Evolutionary conservation across 2,329 filamentous ascomycete species (phyloP).

Genomic region (Pestalotiopsis sp.): DNA sequence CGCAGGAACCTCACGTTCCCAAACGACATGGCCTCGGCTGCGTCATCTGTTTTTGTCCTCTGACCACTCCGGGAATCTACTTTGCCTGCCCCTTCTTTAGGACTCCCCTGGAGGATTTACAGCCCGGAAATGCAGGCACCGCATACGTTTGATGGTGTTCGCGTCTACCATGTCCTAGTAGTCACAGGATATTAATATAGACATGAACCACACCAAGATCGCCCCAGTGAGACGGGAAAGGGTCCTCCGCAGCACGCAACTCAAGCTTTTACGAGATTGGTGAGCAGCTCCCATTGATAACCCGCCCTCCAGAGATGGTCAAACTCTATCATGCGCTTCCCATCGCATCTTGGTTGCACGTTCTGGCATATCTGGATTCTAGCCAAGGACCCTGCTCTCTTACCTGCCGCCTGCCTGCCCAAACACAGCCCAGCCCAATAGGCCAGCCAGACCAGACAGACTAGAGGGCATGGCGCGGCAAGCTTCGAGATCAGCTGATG

Average conservation of each 20-base stretch:
- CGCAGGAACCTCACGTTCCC: not conserved
- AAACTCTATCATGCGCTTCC: not conserved
- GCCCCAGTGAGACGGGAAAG: not conserved
- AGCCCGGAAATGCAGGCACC: not conserved
- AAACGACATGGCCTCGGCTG: not conserved
- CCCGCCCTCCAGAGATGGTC: not conserved
- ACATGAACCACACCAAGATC: not conserved
- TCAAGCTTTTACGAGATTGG: not conserved
- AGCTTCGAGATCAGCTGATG: conserved; percentile 7
- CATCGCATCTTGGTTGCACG: not conserved
- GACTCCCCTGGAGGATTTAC: not conserved
- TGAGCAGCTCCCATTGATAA: not conserved
- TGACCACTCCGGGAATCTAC: not conserved
- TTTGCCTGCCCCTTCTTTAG: not conserved
- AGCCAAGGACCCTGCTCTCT: not conserved
- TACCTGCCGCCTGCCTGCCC: not conserved
- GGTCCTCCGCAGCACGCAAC: not conserved
- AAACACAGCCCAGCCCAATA: not conserved
- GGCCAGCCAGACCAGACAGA: not conserved
- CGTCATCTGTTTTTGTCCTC: conserved; percentile 11
- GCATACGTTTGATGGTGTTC: not conserved
- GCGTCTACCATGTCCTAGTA: not conserved
- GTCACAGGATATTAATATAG: not conserved
- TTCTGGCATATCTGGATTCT: not conserved
- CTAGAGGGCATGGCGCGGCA: not conserved